A percentile compares a stretch with the other conserved stretches of the same genome.
Conservation (phyloP, 257 asterid species). For the Solanum habrochaites region DNA sequence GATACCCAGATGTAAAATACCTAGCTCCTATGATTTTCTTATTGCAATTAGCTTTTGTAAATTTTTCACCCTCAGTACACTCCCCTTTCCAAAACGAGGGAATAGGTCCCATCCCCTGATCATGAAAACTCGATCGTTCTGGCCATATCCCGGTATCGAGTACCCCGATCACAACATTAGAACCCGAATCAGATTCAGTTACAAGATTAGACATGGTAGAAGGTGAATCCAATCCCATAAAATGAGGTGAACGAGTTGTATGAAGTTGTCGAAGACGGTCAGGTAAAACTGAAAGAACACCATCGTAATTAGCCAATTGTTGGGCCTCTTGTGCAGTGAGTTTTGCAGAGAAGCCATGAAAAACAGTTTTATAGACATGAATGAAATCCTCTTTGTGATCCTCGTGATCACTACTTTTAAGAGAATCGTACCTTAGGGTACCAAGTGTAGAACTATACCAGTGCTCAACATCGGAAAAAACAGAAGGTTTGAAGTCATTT, state of each 20-base stretch:
- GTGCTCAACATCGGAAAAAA: conserved; percentile 31
- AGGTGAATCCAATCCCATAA: conserved; percentile 36
- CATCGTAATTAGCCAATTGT: conserved; percentile 27
- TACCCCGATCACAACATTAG: conserved; percentile 57
- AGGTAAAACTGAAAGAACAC: conserved; percentile 43
- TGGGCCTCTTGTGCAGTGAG: conserved; percentile 41
- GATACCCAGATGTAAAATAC: conserved; percentile 42
- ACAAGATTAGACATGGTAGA: conserved; percentile 21
- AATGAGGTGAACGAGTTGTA: conserved; percentile 58
- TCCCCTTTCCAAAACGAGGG: conserved; percentile 70
- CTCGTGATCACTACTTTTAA: background rate
- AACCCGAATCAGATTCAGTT: conserved; percentile 55
- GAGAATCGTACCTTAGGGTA: conserved; percentile 20
- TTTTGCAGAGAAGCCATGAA: conserved; percentile 68
- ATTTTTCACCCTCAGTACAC: conserved; percentile 42
- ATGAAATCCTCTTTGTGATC: conserved; percentile 9
- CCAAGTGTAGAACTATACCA: conserved; percentile 73
- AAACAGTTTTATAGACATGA: conserved; percentile 59
- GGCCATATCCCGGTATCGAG: conserved; percentile 85
- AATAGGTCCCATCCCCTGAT: conserved; percentile 50
- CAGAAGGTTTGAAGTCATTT: conserved; percentile 54
- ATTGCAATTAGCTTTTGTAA: conserved; percentile 46
- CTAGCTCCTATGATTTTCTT: conserved; percentile 66
- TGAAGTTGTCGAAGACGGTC: conserved; percentile 64
- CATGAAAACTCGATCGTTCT: conserved; percentile 57